Percentiles rank a stretch among this genome's conserved stretches.
Conservation (phyloP, 2,329 filamentous ascomycete species). For the Diplodia intermedia region DNA sequence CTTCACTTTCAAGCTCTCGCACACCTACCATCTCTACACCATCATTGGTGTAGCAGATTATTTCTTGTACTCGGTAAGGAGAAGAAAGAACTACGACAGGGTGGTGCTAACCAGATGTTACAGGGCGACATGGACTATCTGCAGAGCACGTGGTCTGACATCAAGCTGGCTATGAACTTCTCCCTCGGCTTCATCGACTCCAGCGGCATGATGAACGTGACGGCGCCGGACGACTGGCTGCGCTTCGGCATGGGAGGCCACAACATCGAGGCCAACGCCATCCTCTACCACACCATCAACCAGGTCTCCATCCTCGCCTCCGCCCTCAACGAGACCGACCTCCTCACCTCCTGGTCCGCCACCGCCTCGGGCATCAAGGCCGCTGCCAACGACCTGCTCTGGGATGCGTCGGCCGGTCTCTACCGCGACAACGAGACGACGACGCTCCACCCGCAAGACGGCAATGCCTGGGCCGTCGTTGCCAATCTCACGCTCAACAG, state of each 20-base stretch:
- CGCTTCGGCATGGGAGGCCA: constrained; percentile 60
- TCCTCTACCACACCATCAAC: constrained; percentile 53
- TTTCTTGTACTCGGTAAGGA: constrained; percentile 50
- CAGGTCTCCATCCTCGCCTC: constrained; percentile 34
- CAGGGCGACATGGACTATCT: constrained; percentile 52
- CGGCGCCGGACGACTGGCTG: constrained; percentile 55
- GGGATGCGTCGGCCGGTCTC: constrained; percentile 40
- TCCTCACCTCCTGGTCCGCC: constrained; percentile 45
- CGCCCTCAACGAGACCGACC: constrained; percentile 37
- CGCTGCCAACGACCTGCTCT: constrained; percentile 41
- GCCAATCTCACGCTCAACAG: constrained; percentile 55
- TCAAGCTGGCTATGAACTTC: constrained; percentile 53
- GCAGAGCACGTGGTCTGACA: constrained; percentile 52
- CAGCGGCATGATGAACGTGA: constrained; percentile 56
- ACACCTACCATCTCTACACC: constrained; percentile 64
- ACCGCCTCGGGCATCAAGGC: constrained; percentile 37
- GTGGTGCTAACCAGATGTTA: constrained; percentile 28
- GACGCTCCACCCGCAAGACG: constrained; percentile 58
- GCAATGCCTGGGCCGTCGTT: constrained; percentile 50
- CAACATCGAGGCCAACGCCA: constrained; percentile 60
- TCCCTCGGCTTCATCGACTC: constrained; percentile 52
- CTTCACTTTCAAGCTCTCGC: constrained; percentile 51
- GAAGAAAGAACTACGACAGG: too few species aligned
- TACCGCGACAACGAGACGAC: constrained; percentile 53
- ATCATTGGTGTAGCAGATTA: constrained; percentile 56